Evolutionary conservation across 2,329 filamentous ascomycete genomes (phyloP), one percentile per base, ranked within the genome.

Genomic region (Raffaelea albimanens): DNA sequence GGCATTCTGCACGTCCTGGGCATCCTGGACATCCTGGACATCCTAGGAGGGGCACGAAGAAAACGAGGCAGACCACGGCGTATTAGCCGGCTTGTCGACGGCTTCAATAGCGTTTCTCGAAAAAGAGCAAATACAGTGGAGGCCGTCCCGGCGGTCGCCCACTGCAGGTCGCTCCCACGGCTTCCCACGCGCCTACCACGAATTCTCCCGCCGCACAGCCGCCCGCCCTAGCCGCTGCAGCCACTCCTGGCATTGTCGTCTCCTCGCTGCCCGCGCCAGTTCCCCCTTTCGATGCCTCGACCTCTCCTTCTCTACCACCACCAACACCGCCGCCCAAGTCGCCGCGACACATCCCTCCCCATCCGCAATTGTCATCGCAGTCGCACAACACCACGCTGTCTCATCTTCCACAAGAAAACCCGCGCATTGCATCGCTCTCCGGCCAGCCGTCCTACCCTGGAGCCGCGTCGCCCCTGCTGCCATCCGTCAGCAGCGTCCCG

Each of bases 141-240:
- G 64, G 68, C 70, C 69, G 65, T 71, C 58, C 58, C 63, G 61
- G 63, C 70, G 67, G 68, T 63, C 63, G 68, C 67, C 66, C 63
- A 61, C 56, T 56, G 58, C 46, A 43, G 48, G 54, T 64, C 59
- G 59, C 64, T 64, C 67, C 69, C 63, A 74, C 71, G 71, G 70
- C 69, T 72, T 65, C 71, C 55, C 63, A 67, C 66, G 61, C 65
- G 56, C 54, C 58, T 50, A 41, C 56, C 50, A 44, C 56, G 56
- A 49, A 45, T 44, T 50, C 52, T 50, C 40, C 50, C 47, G 46
- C 44, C 47, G 38, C 40, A 43, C 43, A 23, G 31, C 31, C 50
- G 42, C 31, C 47, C 49, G 39, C 49, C 49, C 10, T 48, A 42
- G 39, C 46, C 50, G 42, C 49, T 49, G 45, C 47, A 47, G 46